Percentiles rank a stretch among this genome's conserved stretches.
phyloP scores from a whole-genome alignment of 768 basidiomycete species.

The Leccinum ochraceum region DNA sequence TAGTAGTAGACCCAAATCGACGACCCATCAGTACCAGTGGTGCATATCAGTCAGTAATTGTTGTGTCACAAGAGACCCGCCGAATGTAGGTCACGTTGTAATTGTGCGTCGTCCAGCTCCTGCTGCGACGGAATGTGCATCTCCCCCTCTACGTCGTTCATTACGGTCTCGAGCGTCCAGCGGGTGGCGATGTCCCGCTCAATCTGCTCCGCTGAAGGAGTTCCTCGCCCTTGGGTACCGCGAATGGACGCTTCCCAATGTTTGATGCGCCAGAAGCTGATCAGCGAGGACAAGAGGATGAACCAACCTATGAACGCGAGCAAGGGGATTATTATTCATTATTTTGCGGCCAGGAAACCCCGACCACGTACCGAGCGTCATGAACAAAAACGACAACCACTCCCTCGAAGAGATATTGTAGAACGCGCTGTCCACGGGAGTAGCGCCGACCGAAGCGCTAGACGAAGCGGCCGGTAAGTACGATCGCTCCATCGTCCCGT shows the following conservation, averaged over 20 bases:
- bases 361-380: conserved; percentile 68
- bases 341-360: not conserved
- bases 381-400: conserved; percentile 90
- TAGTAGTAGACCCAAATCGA: not conserved
- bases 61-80: conserved; percentile 51
- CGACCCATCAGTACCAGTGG: not conserved
- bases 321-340: conserved; percentile 1
- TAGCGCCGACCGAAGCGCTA: conserved; percentile 10
- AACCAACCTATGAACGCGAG: conserved; percentile 73
- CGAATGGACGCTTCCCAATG: conserved; percentile 80
- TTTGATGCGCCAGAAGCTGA: conserved; percentile 83
- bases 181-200: conserved; percentile 54
- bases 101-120: conserved; percentile 44
- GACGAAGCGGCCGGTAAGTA: conserved; percentile 25
- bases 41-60: conserved; percentile 4
- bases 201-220: conserved; percentile 40
- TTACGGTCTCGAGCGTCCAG: conserved; percentile 51
- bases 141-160: conserved; percentile 40
- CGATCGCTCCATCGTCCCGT: conserved; percentile 19
- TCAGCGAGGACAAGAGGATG: conserved; percentile 78
- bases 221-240: conserved; percentile 8
- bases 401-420: conserved; percentile 62
- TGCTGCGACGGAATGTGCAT: conserved; percentile 29
- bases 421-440: conserved; percentile 13
- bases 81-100: conserved; percentile 49